Base-by-base conservation (phyloP, 1,139 yeast species). In the Nakaseomyces glabratus region DNA sequence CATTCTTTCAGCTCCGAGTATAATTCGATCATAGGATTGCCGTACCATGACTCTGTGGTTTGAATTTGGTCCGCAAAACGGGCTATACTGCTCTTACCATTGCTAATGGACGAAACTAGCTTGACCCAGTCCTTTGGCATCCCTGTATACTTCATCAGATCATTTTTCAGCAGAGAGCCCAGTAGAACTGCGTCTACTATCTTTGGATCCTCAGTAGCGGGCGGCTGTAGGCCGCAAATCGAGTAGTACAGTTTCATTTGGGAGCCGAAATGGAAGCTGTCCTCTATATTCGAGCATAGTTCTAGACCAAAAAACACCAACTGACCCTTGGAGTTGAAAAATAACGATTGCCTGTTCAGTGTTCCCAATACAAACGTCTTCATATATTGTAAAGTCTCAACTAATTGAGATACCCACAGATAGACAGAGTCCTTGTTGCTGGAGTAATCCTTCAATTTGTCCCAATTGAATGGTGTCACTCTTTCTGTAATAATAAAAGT, bases 291-390 rank as follows among this genome's bases (percentile, higher is more conserved):
- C 1, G 68, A 60, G 37, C 81, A 65, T 4, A 82, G 57, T 55
- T 88, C 97, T 48, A 86, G 73, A 1, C 95, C 95, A 44, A 82
- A 82, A 17, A 88, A 55, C 40, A 76, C 80, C 93, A 95, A 84
- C 49, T 82, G 94, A 6, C 95, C 94, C 25, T 65, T 54, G 15
- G 66, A 69, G 37, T 71, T 80, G 10, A 84, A 75, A 55, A 61
- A 85, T 1, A 88, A 67, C 0, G 82, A 71, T 26, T 70, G 66
- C 19, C 62, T 48, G 42, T 71, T 66, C 24, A 86, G 49, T 40
- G 76, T 74, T 2, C 88, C 90, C 48, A 82, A 81, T 2, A 80
- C 62, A 19, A 79, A 72, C 14, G 62, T 65, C 45, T 82, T 77
- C 36, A 86, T 63, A 43, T 76, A 75, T 42, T 67, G 68, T 41